Base-by-base conservation (phyloP, 805 yeast genomes). In the Candida pseudofarinosa region DNA sequence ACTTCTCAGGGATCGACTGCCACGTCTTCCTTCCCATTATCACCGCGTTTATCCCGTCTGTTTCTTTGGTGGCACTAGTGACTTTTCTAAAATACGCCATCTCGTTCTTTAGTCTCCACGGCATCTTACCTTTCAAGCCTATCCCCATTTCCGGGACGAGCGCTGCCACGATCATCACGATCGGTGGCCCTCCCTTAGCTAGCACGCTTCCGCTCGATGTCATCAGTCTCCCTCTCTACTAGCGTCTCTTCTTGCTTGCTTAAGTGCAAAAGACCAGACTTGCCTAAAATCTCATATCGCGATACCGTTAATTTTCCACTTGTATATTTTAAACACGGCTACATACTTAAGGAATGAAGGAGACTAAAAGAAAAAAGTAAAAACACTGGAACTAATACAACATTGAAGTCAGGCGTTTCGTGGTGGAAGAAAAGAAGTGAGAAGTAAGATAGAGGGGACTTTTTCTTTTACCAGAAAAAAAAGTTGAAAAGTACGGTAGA, bases 21-120 rank as follows among this genome's bases (percentile, higher is more conserved):
- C 97, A 93, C 1, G 98, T 91, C 57, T 82, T 85, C 45, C 97
- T 75, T 12, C 99, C 99, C 99, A 93, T 93, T 3, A 93, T 74
- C 12, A 93, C 98, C 0, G 87, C 95, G 58, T 88, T 88, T 20
- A 58, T 47, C 19, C 44, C 43, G 33, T 65, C 59, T 17, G 66
- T 62, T 3, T 58, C 59, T 2, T 48, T 42, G 19, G 71, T 61
- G 6, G 50, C 51, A 2, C 81, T 63, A 0, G 99, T 93, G 13
- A 88, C 83, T 44, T 79, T 77, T 47, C 78, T 76, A 69, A 93
- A 93, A 58, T 81, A 93, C 57, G 80, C 79, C 85, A 93, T 87
- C 60, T 93, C 99, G 40, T 82, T 73, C 42, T 80, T 73, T 20
- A 93, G 71, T 38, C 83, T 73, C 99, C 99, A 93, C 3, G 99